Base-by-base conservation (phyloP, 345 rosid species). In the Ceriops zippeliana region DNA sequence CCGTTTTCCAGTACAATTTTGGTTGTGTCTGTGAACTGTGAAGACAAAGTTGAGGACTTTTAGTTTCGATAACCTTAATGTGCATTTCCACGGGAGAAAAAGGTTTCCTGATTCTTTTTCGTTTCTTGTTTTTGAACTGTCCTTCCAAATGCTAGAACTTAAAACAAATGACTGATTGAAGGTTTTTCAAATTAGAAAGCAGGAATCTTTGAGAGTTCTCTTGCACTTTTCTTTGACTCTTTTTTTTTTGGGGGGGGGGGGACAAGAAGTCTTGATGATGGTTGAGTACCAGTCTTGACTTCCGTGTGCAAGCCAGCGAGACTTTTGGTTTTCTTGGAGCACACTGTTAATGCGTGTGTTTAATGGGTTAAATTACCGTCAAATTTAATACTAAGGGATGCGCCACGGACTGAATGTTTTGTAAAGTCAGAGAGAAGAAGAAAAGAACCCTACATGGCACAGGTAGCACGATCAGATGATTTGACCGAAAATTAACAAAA, bases 1-100 rank as follows among this genome's bases (percentile, higher is more conserved):
- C 71, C 71, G 71, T 59, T 73, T 66, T 61, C 60, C 37, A 58
- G 49, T 61, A 27, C 54, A 34, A 30, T 38, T 52, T n/a, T 38
- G 51, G 68, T 7, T 7, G 42, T 38, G 42, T 32, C 13, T 8
- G 7, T 16, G 19, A 32, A 3, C 22, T 24, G 70, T 20, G 17
- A 16, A 28, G 19, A 47, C 26, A n/a, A 26, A 7, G n/a, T 16
- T 15, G 10, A 19, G 21, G 53, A 46, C 66, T 26, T 63, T 62
- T 63, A 42, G 49, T 42, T 42, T 13, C 17, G 49, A 15, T 13
- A 0, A 42, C 4, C 16, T 15, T 15, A 2, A 15, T 3, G 49
- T 42, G 16, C 17, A 42, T 42, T 11, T 38, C 3, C 47, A 9
- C 9, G 3, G 47, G 2, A 11, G 16, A 11, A 38, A 38, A 38